Evolutionary conservation across 768 basidiomycete genomes (phyloP).

Genomic region (Termitomyces sp.): DNA sequence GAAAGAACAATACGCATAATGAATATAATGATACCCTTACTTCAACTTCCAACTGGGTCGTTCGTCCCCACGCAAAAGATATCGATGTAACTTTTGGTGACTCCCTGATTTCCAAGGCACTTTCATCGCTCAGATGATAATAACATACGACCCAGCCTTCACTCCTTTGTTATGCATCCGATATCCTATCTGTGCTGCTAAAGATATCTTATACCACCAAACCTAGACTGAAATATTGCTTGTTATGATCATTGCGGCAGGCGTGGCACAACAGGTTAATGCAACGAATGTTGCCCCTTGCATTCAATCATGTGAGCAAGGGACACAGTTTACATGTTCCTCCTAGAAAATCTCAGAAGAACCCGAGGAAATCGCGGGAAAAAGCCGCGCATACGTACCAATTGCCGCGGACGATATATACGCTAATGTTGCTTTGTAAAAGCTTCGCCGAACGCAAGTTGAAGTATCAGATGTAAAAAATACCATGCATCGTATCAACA

Average conservation of each 20-base stretch:
- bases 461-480: background rate
- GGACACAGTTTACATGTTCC: background rate
- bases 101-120: background rate
- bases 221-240: background rate
- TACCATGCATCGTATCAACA: constrained; percentile 3
- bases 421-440: background rate
- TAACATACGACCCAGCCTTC: background rate
- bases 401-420: background rate
- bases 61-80: too few species aligned
- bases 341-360: background rate
- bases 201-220: background rate
- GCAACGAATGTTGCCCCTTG: background rate
- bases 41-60: too few species aligned
- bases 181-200: background rate
- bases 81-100: background rate
- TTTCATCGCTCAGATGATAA: background rate
- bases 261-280: background rate
- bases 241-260: background rate
- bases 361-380: background rate
- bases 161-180: background rate
- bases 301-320: background rate
- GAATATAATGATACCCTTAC: too few species aligned
- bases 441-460: background rate
- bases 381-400: background rate
- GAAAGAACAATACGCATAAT: background rate